These are phyloP conservation scores for Ascoidea tarda DNA, from an alignment of 805 yeast genomes.

Conservation along the genomic window DNA sequence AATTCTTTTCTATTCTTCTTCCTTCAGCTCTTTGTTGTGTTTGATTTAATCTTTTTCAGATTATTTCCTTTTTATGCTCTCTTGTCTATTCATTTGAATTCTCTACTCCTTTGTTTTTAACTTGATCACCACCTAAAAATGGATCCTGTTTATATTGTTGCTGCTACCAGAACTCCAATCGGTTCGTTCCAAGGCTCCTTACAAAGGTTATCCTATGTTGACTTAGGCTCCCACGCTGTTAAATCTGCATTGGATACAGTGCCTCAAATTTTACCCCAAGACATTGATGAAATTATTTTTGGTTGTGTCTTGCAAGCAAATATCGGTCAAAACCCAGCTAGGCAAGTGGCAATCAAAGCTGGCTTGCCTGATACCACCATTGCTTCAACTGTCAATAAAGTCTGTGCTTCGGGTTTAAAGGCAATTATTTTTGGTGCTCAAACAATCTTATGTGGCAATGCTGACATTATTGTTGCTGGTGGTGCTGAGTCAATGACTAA, in stretches of 20 bases:
- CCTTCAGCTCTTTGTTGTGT: too few species aligned
- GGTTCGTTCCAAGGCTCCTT: constrained; percentile 88
- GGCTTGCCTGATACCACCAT: constrained; percentile 72
- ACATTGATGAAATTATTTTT: constrained; percentile 80
- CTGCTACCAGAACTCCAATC: constrained; percentile 89
- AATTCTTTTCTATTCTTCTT: too few species aligned
- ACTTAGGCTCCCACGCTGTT: constrained; percentile 88
- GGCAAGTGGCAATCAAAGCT: constrained; percentile 89
- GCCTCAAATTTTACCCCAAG: constrained; percentile 63
- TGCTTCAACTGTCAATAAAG: constrained; percentile 89
- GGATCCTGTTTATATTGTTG: constrained; percentile 66
- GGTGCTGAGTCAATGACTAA: constrained; percentile 98
- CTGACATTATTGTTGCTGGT: constrained; percentile 90
- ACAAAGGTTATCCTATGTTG: constrained; percentile 62
- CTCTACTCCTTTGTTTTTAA: constrained; percentile 5
- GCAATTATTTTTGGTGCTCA: constrained; percentile 86
- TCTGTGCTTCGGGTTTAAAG: constrained; percentile 94
- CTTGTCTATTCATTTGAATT: not conserved
- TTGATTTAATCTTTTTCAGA: not conserved
- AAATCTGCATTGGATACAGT: constrained; percentile 75
- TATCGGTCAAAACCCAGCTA: constrained; percentile 95
- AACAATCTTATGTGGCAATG: constrained; percentile 73
- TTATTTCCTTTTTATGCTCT: not conserved
- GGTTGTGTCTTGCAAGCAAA: constrained; percentile 91
- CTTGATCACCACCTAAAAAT: constrained; percentile 2